phyloP scores from a whole-genome alignment of 2,329 filamentous ascomycete genomes.

The Diaporthe australafricana region DNA sequence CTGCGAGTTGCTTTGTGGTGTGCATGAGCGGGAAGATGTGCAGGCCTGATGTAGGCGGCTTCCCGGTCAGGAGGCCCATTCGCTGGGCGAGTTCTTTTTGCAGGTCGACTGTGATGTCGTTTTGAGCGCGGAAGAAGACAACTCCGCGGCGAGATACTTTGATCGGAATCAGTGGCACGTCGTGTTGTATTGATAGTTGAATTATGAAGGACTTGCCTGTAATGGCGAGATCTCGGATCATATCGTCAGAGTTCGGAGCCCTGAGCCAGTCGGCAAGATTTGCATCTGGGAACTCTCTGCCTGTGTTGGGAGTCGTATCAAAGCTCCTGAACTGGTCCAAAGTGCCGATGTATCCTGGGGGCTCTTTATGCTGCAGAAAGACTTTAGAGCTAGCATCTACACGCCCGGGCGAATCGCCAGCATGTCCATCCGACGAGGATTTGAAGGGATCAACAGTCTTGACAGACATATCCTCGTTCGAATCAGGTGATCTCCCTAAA shows the following conservation, averaged over 20 bases:
- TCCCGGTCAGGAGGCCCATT: conserved; percentile 69
- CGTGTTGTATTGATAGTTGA: background rate
- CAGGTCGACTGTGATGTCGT: conserved; percentile 69
- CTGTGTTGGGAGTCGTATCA: conserved; percentile 48
- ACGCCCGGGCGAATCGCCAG: background rate
- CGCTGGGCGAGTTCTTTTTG: conserved; percentile 74
- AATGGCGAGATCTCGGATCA: conserved; percentile 71
- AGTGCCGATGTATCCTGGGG: background rate
- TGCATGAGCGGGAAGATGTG: conserved; percentile 68
- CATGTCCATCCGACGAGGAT: background rate
- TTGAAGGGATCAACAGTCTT: background rate
- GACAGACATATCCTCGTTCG: too few relatives aligned
- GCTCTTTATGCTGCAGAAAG: background rate
- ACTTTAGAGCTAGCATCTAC: background rate
- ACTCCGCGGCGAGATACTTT: conserved; percentile 76
- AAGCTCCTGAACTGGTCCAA: conserved; percentile 46
- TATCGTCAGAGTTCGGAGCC: conserved; percentile 63
- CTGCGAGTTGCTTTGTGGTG: conserved; percentile 45
- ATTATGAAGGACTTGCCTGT: conserved; percentile 56
- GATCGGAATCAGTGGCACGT: background rate
- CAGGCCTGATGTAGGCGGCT: conserved; percentile 64
- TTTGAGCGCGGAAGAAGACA: conserved; percentile 76
- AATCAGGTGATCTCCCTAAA: too few relatives aligned
- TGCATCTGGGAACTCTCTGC: conserved; percentile 50
- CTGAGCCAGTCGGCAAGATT: conserved; percentile 67